phyloP scores from a whole-genome alignment of 2,329 filamentous ascomycete genomes.

The Pseudocercospora pini-densiflorae region DNA sequence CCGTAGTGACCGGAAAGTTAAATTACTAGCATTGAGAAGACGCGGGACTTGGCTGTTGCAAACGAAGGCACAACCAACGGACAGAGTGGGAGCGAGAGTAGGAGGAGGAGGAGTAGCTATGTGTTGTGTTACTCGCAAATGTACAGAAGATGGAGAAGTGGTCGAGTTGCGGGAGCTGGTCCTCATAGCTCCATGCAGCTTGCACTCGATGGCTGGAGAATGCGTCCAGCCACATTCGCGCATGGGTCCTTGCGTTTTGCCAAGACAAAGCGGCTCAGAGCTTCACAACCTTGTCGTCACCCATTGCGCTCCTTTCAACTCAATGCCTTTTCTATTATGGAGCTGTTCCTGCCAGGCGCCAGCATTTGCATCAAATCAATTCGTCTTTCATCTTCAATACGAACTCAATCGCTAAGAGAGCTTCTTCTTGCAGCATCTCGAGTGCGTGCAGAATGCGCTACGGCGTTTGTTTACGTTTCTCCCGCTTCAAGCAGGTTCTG shows the following conservation, averaged over 20 bases:
- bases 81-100: neutral
- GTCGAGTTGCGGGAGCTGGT: neutral
- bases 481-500: neutral
- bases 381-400: neutral
- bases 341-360: neutral
- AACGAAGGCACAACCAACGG: slow-evolving; percentile 1
- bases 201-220: neutral
- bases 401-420: neutral
- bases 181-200: neutral
- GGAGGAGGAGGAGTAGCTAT: neutral
- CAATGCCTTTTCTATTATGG: no score
- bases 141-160: neutral
- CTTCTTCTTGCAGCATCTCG: neutral
- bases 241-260: no score
- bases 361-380: neutral
- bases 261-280: no score
- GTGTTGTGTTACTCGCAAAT: neutral
- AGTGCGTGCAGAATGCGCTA: neutral
- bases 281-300: no score
- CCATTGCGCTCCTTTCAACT: no score
- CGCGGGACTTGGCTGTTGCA: neutral
- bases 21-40: neutral
- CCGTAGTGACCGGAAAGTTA: neutral
- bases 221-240: no score
- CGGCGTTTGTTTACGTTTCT: slow-evolving; percentile 4